phyloP scores from a whole-genome alignment of 2,329 filamentous ascomycete species.

The Cercospora sp. region DNA sequence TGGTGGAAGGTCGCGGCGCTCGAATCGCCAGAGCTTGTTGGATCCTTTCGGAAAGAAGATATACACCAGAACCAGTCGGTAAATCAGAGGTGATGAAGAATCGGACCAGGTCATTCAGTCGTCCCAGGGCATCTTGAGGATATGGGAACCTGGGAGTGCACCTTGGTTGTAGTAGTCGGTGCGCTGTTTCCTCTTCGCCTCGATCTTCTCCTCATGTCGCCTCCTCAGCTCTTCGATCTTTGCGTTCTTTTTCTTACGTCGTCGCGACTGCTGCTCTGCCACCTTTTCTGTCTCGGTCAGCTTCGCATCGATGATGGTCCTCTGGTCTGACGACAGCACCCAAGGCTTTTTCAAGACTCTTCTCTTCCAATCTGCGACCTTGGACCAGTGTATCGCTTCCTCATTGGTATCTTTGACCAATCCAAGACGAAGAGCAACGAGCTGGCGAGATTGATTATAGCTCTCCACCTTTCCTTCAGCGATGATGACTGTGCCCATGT shows the following conservation, averaged over 20 bases:
- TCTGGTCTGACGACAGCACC: conserved; percentile 50
- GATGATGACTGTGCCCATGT: conserved; percentile 55
- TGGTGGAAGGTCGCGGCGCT: conserved; percentile 7
- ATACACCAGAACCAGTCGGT: not conserved
- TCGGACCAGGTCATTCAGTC: not conserved
- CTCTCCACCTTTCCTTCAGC: conserved; percentile 58
- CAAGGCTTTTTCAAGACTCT: conserved; percentile 57
- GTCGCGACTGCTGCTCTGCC: conserved; percentile 38
- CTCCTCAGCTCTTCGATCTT: conserved; percentile 41
- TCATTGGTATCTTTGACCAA: conserved; percentile 54
- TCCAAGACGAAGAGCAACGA: conserved; percentile 56
- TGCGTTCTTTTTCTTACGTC: conserved; percentile 36
- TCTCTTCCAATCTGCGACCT: conserved; percentile 52
- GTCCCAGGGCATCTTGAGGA: conserved; percentile 29
- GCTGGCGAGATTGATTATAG: conserved; percentile 54
- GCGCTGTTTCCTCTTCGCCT: conserved; percentile 45
- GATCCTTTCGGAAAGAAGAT: not conserved
- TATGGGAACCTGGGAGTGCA: conserved; percentile 36
- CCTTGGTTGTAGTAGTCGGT: conserved; percentile 40
- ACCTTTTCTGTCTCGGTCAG: conserved; percentile 40
- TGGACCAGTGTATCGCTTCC: conserved; percentile 57
- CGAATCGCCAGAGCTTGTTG: not conserved
- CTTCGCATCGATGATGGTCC: conserved; percentile 46
- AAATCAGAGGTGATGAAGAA: not conserved
- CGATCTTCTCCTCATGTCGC: conserved; percentile 42